phyloP scores from a whole-genome alignment of 169 alveolate genomes.

The Plasmodium vivax region DNA sequence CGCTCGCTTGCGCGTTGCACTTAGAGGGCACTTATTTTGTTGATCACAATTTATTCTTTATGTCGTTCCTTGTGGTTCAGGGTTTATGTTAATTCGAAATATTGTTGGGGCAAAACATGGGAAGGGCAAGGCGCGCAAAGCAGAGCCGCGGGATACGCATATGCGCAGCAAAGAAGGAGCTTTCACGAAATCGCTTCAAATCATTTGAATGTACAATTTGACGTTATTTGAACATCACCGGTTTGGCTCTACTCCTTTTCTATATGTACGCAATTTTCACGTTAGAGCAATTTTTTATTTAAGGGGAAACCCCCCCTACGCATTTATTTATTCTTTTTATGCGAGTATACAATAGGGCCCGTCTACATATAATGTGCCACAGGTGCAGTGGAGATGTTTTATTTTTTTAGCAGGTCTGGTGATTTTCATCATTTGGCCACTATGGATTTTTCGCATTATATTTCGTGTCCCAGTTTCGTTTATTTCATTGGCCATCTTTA shows the following conservation, averaged over 20 bases:
- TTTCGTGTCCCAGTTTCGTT: background rate
- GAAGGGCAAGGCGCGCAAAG: background rate
- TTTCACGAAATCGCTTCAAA: background rate
- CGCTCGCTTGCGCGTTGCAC: background rate
- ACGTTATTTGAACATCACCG: background rate
- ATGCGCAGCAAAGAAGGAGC: background rate
- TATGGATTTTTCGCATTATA: background rate
- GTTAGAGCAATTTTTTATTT: background rate
- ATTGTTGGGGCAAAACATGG: background rate
- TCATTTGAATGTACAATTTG: background rate
- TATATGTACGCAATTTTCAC: background rate
- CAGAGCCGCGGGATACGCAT: background rate
- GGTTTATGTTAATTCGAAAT: background rate
- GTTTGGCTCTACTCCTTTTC: background rate
- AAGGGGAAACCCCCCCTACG: background rate
- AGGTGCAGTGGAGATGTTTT: background rate
- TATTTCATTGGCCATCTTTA: background rate
- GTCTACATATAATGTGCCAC: background rate
- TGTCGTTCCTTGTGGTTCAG: background rate
- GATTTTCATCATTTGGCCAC: background rate
- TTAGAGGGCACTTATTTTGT: background rate
- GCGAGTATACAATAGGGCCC: background rate
- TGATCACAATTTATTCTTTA: background rate
- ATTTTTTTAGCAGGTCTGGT: background rate
- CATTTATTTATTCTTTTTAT: background rate